Evolutionary conservation across 2,329 filamentous ascomycete genomes (phyloP).

Genomic region (Gyromitra esculenta): DNA sequence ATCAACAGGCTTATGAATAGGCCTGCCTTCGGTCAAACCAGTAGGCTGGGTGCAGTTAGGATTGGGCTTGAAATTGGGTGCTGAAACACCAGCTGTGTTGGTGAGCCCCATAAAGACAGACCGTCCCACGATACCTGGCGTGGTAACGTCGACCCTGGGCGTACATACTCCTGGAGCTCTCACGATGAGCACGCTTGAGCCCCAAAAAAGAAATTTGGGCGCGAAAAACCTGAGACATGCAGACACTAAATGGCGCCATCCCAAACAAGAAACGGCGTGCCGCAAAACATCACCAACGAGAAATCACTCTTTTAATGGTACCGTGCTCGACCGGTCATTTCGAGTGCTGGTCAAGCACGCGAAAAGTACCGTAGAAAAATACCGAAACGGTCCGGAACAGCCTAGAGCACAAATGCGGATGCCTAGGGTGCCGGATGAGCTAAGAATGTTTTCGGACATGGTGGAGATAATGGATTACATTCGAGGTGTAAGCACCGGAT

Average conservation of each 20-base stretch:
- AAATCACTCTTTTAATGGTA: constrained; percentile 8
- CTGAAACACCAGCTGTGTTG: constrained; percentile 29
- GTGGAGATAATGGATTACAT: neutral
- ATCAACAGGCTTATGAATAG: neutral
- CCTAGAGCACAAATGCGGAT: neutral
- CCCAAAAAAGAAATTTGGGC: constrained; percentile 1
- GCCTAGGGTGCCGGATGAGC: neutral
- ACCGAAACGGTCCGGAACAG: neutral
- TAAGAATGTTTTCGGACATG: neutral
- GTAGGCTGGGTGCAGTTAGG: constrained; percentile 10
- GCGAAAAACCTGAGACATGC: constrained; percentile 26
- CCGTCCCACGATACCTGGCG: constrained; percentile 8
- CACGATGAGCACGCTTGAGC: neutral
- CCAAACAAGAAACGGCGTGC: constrained; percentile 18
- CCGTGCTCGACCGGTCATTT: neutral
- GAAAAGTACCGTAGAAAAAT: neutral
- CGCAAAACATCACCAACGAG: neutral
- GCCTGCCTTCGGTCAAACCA: constrained; percentile 26
- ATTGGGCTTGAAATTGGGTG: neutral
- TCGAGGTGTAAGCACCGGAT: neutral
- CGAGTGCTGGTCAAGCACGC: neutral
- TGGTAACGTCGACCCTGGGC: neutral
- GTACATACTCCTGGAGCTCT: neutral
- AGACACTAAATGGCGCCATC: constrained; percentile 12
- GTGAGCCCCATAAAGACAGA: neutral